Base-by-base conservation (phyloP, 2,329 filamentous ascomycete genomes). In the Trichoderma simmonsii region DNA sequence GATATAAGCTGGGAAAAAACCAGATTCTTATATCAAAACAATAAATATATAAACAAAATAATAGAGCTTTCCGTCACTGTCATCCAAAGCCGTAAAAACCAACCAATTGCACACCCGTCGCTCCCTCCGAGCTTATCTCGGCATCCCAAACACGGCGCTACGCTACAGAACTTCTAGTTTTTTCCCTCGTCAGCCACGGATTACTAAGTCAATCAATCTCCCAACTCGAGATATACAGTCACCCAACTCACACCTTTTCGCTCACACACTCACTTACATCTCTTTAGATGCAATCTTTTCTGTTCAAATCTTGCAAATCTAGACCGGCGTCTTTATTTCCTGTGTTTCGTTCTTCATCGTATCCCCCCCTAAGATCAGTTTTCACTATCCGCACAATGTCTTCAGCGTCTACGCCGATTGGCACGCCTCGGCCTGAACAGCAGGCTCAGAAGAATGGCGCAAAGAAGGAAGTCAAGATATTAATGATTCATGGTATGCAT, bases 401-500 rank as follows among this genome's bases (percentile, higher is more conserved):
- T 21, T 74, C 76, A 24, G 61, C 73, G 48, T 64, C 73, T 15
- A 69, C 69, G 71, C 73, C 76, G 24, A 69, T 61, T 30, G 73
- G 76, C 62, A 74, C 72, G 72, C 56, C 72, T 4, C 73, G 72
- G 56, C 74, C 75, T 63, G 66, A 70, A 12, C 79, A 78, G 67
- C 79, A 79, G 72, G 72, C 78, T 5, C 80, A 79, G 71, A 77
- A 79, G 73, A 80, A 80, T 70, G 80, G 77, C 51, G 76, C 71
- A 30, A 87, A 86, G 80, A 85, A 80, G 70, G 82, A 86, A 69
- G 76, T 91, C 72, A 93, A 90, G 81, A 90, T 95, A 74, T 85
- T 95, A 59, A 93, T 94, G 91, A 86, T 95, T 32, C 92, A 95
- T 77, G 92, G 89, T 90, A 80, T 70, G 82, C 76, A 15, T 9